Base-by-base conservation (phyloP, 2,329 filamentous ascomycete species). In the Fusarium aywerte region DNA sequence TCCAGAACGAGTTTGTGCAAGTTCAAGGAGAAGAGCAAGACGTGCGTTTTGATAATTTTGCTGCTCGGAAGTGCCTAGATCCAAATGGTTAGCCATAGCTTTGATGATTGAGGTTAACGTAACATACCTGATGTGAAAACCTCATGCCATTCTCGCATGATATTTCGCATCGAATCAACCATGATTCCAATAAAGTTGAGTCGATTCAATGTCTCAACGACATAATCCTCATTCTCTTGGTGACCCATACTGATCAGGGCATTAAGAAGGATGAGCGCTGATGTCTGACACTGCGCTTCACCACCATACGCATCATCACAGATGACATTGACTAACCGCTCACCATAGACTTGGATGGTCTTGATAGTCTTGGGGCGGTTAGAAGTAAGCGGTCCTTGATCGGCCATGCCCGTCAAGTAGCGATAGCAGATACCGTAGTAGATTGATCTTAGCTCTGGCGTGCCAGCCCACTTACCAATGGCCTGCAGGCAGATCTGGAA, bases 301-400 rank as follows among this genome's bases (percentile, higher is more conserved):
- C 93, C 93, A 60, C 91, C 89, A 76, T 94, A 95, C 20, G 93
- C 94, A 80, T 99, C 96, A 74, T 99, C 96, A 75, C 94, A 97
- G 40, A 97, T 84, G 25, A 93, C 89, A 71, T 95, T 93, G 62
- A 98, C 86, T 36, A 98, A 83, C 54, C 91, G 86, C 72, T 93
- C 91, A 36, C 96, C 94, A 42, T 86, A 86, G 13, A 83, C 76
- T 48, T 83, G 81, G 38, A 93, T 89, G 6, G 90, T 88, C 76
- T 92, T 93, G 69, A 96, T 85, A 2, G 91, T 90, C 75, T 92
- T 86, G 27, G 80, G 78, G 18, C 84, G 81, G 35, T 81, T 83
- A 3, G 82, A 80, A 15, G 77, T 76, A 39, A 81, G 76, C 52
- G 85, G 79, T 36, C 84, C 81, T 48, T 84, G 79, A 60, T 87